Conservation (phyloP, 345 rosid genomes). For the Citrus inodora region DNA sequence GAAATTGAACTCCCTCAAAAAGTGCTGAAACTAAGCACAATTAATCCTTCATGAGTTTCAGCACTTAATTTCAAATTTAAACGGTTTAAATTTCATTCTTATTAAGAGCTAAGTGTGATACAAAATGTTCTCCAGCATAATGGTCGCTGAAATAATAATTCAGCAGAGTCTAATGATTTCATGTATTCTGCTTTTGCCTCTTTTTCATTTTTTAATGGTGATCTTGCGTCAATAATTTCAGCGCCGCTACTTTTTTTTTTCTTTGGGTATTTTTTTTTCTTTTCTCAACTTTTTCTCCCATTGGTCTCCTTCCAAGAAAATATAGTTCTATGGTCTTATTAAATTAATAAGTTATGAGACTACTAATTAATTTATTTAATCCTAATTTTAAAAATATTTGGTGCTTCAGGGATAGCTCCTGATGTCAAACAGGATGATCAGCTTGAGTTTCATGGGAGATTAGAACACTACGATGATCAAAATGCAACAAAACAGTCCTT, state of each 20-base stretch:
- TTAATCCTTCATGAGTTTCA: background rate
- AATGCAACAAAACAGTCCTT: conserved; percentile 58
- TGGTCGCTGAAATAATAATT: background rate
- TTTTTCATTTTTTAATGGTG: background rate
- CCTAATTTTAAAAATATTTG: background rate
- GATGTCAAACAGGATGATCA: conserved; percentile 57
- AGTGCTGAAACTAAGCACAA: background rate
- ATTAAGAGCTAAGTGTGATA: background rate
- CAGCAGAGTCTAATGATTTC: background rate
- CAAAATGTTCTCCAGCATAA: background rate
- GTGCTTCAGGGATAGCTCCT: conserved; percentile 56
- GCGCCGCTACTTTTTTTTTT: background rate
- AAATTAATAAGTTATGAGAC: background rate
- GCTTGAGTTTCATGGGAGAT: conserved; percentile 39
- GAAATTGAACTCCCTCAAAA: background rate
- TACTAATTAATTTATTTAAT: background rate
- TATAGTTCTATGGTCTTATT: background rate
- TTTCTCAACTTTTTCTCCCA: background rate
- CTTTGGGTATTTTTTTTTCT: background rate
- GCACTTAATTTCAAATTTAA: background rate
- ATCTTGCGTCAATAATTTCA: conserved; percentile 11
- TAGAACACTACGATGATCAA: conserved; percentile 58
- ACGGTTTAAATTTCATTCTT: background rate
- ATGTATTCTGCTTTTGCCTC: background rate
- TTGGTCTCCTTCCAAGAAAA: background rate